These are phyloP conservation scores for Didymella arachidicola DNA, from an alignment of 2,329 filamentous ascomycete genomes.

Conservation along the genomic window DNA sequence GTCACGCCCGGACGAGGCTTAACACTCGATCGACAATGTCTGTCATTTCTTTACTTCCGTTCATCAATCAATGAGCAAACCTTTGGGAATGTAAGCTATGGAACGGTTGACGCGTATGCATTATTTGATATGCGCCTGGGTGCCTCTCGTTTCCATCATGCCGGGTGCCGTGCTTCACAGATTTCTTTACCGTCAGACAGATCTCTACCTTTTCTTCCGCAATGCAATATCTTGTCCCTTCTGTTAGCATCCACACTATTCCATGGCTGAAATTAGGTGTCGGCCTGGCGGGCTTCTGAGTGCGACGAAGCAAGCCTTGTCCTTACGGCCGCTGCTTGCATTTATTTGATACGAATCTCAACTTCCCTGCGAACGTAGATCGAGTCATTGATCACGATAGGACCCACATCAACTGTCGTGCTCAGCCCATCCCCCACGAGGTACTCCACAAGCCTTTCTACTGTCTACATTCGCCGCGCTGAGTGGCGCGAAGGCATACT, in stretches of 20 bases:
- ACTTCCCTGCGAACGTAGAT: no score
- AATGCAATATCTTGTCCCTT: constrained; percentile 5
- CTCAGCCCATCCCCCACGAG: no score
- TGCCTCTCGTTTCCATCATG: constrained; percentile 7
- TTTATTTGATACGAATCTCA: no score
- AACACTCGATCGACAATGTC: constrained; percentile 32
- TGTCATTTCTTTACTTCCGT: constrained; percentile 40
- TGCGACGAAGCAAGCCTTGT: no score
- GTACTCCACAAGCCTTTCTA: no score
- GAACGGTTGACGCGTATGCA: constrained; percentile 27
- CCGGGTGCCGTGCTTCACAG: constrained; percentile 3
- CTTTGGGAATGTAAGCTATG: constrained; percentile 32
- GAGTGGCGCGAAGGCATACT: no score
- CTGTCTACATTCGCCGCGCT: no score
- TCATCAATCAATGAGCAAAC: constrained; percentile 31
- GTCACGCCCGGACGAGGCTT: constrained; percentile 20
- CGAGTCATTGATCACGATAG: no score
- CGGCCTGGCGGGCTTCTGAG: no score
- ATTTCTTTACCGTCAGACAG: constrained; percentile 9
- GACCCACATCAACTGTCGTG: no score
- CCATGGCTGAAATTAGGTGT: neutral
- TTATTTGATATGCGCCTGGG: constrained; percentile 3
- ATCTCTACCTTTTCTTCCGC: constrained; percentile 1
- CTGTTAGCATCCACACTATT: neutral
- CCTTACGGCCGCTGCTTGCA: no score